These are phyloP conservation scores for Guadua angustifolia DNA, from an alignment of 176 grass and related monocot genomes.

Conservation along the genomic window DNA sequence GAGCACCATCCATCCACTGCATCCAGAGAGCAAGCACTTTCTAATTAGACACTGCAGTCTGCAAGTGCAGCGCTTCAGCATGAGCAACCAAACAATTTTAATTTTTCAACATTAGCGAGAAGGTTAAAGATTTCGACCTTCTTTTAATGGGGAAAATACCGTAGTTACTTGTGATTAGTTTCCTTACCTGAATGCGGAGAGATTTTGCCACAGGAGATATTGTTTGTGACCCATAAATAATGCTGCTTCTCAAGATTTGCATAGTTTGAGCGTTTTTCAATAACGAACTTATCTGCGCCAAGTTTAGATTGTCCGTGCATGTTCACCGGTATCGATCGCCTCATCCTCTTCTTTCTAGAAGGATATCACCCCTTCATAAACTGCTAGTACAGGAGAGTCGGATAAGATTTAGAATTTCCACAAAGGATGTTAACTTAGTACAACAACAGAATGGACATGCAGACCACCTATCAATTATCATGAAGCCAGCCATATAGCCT, in stretches of 20 bases:
- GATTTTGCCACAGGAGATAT: slow-evolving; percentile 87
- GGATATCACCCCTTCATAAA: slow-evolving; percentile 85
- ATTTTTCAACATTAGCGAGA: slow-evolving; percentile 2
- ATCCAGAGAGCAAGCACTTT: slow-evolving; percentile 38
- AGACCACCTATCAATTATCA: not conserved
- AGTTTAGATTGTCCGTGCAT: slow-evolving; percentile 85
- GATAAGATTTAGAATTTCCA: slow-evolving; percentile 21
- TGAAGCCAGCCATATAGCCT: not conserved
- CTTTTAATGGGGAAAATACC: not conserved
- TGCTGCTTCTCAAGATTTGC: slow-evolving; percentile 89
- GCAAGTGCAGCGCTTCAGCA: not conserved
- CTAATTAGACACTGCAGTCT: slow-evolving; percentile 24
- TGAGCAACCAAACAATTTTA: not conserved
- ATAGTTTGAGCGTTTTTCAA: slow-evolving; percentile 67
- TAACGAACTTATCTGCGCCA: slow-evolving; percentile 76
- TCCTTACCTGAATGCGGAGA: slow-evolving; percentile 78
- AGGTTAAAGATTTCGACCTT: not conserved
- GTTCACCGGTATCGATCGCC: slow-evolving; percentile 64
- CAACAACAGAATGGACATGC: not conserved
- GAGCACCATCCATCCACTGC: slow-evolving; percentile 93
- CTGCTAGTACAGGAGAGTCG: slow-evolving; percentile 49
- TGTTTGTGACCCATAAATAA: slow-evolving; percentile 92
- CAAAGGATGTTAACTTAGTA: not conserved
- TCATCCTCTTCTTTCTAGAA: slow-evolving; percentile 90
- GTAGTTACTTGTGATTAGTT: not conserved